Base-by-base conservation (phyloP, 306 rosid genomes). In the Citrullus colocynthis region DNA sequence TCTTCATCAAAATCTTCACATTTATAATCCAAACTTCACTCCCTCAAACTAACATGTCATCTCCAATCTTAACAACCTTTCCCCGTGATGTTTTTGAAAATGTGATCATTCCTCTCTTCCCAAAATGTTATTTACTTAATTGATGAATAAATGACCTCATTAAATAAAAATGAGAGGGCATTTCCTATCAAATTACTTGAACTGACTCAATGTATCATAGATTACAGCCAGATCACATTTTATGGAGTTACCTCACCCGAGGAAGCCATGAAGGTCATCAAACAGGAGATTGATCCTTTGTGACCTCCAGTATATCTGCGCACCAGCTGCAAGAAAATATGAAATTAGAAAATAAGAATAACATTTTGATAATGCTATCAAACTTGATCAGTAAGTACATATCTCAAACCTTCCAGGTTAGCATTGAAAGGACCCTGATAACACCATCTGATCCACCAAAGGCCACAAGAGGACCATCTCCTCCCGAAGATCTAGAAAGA, bases 381-480 rank as follows among this genome's bases (percentile, higher is more conserved):
- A 51, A 77, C 79, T 65, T 60, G 79, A 55, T 58, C 78, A 30
- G 81, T 48, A 72, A 80, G 74, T 80, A 81, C 58, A 81, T 81
- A 80, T 76, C 12, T 54, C 87, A 83, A 84, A 89, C 99, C 97
- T 90, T 92, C 99, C 99, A 95, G 28, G 99, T 92, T 81, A 95
- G 87, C 97, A 95, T 92, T 76, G 99, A 95, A 79, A 95, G 99
- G 80, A 95, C 99, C 85, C 97, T 86, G 76, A 95, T 92, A 85
- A 92, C 92, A 76, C 99, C 99, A 84, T 95, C 99, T 54, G 97
- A 88, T 83, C 96, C 97, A 78, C 99, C 99, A 87, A 95, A 95
- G 82, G 97, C 99, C 75, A 95, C 99, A 79, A 95, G 97, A 78
- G 99, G 97, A 77, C 88, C 97, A 77, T 95, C 99, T 75, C 88